phyloP scores from a whole-genome alignment of 305 asterid genomes.

The Nicotiana rustica region DNA sequence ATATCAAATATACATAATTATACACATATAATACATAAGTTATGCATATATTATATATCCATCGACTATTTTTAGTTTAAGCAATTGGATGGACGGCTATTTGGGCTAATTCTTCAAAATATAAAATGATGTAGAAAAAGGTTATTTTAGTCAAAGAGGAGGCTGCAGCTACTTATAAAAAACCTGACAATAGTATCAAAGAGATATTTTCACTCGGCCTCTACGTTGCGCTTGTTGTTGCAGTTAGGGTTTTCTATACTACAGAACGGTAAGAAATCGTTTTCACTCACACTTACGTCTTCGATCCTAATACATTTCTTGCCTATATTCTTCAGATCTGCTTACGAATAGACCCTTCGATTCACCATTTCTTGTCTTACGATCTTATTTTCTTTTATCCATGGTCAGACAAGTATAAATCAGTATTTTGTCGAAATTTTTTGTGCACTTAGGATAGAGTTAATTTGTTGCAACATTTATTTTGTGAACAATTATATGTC shows the following conservation, averaged over 20 bases:
- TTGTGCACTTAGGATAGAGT: not conserved
- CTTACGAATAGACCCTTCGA: not conserved
- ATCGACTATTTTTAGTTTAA: too few species aligned
- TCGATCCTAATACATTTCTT: not conserved
- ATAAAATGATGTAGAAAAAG: not conserved
- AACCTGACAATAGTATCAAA: not conserved
- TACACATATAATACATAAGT: too few species aligned
- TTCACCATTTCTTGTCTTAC: not conserved
- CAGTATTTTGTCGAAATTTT: too few species aligned
- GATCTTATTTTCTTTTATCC: not conserved
- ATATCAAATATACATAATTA: too few species aligned
- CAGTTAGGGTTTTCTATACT: constrained; percentile 21
- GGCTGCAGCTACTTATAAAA: not conserved
- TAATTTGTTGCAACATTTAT: not conserved
- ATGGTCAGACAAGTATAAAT: not conserved
- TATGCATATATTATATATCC: too few species aligned
- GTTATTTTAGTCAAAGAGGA: not conserved
- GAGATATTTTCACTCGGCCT: not conserved
- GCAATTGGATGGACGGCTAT: too few species aligned
- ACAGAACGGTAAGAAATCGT: not conserved
- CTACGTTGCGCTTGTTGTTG: not conserved
- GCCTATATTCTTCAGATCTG: not conserved
- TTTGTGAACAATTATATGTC: not conserved
- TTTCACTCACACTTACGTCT: not conserved
- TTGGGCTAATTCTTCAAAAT: too few species aligned